A percentile compares a stretch with the other conserved stretches of the same genome.
Conservation (phyloP, 1,139 yeast genomes). For the Candida tetrigidarum region DNA sequence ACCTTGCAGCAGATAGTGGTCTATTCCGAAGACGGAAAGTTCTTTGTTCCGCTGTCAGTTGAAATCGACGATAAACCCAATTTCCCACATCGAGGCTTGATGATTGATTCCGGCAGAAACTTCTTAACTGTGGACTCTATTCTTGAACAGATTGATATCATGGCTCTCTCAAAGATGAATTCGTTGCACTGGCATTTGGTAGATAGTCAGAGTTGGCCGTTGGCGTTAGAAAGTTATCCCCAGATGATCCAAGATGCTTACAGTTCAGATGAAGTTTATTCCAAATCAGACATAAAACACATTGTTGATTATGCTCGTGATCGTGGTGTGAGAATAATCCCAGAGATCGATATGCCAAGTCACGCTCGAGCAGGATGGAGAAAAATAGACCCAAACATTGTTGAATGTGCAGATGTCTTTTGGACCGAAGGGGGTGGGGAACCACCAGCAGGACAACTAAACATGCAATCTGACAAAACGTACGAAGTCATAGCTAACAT, state of each 20-base stretch:
- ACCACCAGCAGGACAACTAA: conserved; percentile 53
- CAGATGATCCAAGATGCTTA: conserved; percentile 50
- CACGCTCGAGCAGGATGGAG: conserved; percentile 52
- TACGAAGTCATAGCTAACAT: conserved; percentile 39
- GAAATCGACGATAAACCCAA: conserved; percentile 41
- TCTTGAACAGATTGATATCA: conserved; percentile 43
- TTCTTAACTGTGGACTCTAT: conserved; percentile 35
- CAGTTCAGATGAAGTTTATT: conserved; percentile 37
- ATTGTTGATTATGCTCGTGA: conserved; percentile 39
- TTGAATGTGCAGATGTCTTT: conserved; percentile 37
- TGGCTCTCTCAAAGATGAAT: conserved; percentile 48
- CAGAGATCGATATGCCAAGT: conserved; percentile 55
- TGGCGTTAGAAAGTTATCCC: conserved; percentile 39
- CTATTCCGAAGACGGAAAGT: conserved; percentile 23
- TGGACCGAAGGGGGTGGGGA: conserved; percentile 39
- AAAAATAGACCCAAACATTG: conserved; percentile 35
- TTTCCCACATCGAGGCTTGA: conserved; percentile 48
- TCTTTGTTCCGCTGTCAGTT: conserved; percentile 38
- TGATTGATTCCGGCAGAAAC: conserved; percentile 51
- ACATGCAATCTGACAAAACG: conserved; percentile 38
- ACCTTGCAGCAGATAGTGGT: conserved; percentile 50
- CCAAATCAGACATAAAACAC: conserved; percentile 33
- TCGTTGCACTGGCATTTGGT: conserved; percentile 51
- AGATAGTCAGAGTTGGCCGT: conserved; percentile 54
- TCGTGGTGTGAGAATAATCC: conserved; percentile 49